These are phyloP conservation scores for Zymoseptoria pseudotritici DNA, from an alignment of 2,329 filamentous ascomycete genomes.

Conservation along the genomic window DNA sequence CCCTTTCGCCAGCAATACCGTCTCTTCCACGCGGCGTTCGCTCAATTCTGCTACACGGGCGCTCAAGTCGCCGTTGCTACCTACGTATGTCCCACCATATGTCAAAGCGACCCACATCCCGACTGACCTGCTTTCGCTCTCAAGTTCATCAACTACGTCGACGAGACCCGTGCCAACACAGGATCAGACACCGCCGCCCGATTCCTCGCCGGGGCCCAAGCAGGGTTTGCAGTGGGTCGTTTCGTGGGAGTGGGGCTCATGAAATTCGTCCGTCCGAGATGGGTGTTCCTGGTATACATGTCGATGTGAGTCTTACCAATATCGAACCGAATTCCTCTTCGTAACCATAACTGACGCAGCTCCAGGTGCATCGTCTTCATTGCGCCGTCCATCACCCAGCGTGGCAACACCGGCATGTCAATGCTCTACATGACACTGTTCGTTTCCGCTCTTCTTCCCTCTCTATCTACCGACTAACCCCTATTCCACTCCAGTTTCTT, in stretches of 20 bases:
- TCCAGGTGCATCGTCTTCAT: conserved; percentile 48
- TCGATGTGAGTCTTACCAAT: conserved; percentile 28
- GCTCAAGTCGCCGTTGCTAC: conserved; percentile 52
- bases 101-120: not conserved
- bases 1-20: conserved; percentile 57
- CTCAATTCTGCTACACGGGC: conserved; percentile 75
- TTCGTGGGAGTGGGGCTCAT: conserved; percentile 61
- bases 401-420: conserved; percentile 46
- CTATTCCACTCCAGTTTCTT: conserved; percentile 50
- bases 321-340: not conserved
- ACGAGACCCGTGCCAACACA: conserved; percentile 51
- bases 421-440: conserved; percentile 49
- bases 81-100: not conserved
- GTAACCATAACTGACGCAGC: not conserved
- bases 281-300: conserved; percentile 63
- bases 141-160: conserved; percentile 63
- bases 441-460: not conserved
- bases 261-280: conserved; percentile 59
- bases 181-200: conserved; percentile 52
- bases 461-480: not conserved
- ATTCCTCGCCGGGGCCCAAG: conserved; percentile 68
- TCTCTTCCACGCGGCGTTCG: conserved; percentile 66
- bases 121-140: conserved; percentile 33
- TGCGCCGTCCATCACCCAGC: conserved; percentile 46
- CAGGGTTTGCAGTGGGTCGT: conserved; percentile 63